Conservation (phyloP, 1,284 basidiomycete genomes). For the Ustilago cynodontis region DNA sequence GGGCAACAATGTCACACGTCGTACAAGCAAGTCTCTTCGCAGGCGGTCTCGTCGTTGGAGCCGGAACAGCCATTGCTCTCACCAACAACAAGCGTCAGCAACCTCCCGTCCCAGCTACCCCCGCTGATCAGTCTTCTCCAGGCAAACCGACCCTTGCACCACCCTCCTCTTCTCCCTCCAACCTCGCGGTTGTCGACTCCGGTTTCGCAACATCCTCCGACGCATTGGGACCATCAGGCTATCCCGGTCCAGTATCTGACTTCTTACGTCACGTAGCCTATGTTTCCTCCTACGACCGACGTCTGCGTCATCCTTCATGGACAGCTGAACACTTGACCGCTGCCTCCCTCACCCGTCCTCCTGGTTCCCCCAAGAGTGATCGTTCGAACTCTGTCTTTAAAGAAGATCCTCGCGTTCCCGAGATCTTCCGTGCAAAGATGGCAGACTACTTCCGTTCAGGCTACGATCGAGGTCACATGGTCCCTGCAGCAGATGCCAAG, state of each 20-base stretch:
- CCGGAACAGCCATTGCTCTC: constrained; percentile 71
- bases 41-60: constrained; percentile 79
- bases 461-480: constrained; percentile 95
- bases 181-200: constrained; percentile 28
- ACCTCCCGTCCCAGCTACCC: not conserved
- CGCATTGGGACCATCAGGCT: constrained; percentile 46
- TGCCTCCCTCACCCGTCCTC: constrained; percentile 72
- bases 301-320: constrained; percentile 92
- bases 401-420: constrained; percentile 85
- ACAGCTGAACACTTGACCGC: constrained; percentile 91
- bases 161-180: constrained; percentile 9
- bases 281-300: constrained; percentile 88
- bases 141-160: constrained; percentile 16
- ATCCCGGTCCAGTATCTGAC: constrained; percentile 82
- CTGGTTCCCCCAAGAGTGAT: constrained; percentile 71
- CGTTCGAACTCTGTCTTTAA: constrained; percentile 77
- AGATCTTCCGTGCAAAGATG: constrained; percentile 84
- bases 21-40: constrained; percentile 89
- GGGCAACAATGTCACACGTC: constrained; percentile 83
- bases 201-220: constrained; percentile 27
- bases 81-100: constrained; percentile 21
- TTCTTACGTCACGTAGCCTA: constrained; percentile 84
- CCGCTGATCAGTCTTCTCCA: not conserved
- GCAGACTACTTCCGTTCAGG: constrained; percentile 86
- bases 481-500: constrained; percentile 96